These are phyloP conservation scores for Suillus paluster DNA, from an alignment of 768 basidiomycete genomes.

Conservation along the genomic window DNA sequence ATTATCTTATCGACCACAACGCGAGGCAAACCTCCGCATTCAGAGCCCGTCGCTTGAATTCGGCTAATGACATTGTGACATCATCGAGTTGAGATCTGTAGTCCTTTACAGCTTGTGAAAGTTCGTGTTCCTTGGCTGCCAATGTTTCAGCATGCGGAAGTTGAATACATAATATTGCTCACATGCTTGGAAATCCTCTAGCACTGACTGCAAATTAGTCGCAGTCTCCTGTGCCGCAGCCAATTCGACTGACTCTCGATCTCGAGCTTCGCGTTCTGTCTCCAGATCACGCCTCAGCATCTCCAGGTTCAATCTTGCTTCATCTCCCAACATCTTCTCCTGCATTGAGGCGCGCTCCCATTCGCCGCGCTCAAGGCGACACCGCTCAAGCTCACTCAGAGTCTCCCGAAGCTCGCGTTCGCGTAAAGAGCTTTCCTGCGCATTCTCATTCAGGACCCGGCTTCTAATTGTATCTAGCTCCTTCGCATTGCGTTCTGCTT, in stretches of 20 bases:
- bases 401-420: conserved; percentile 83
- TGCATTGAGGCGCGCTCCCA: conserved; percentile 64
- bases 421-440: conserved; percentile 70
- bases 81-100: conserved; percentile 75
- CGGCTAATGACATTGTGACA: conserved; percentile 78
- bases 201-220: conserved; percentile 85
- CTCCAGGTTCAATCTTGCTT: conserved; percentile 61
- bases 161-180: conserved; percentile 31
- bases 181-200: conserved; percentile 96
- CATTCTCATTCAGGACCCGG: conserved; percentile 65
- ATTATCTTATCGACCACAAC: background rate
- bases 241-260: conserved; percentile 58
- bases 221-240: conserved; percentile 75
- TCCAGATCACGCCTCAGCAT: conserved; percentile 67
- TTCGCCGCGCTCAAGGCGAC: conserved; percentile 80
- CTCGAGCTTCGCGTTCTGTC: conserved; percentile 61
- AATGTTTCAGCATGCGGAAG: background rate
- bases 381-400: conserved; percentile 85
- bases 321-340: conserved; percentile 77
- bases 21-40: conserved; percentile 73
- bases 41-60: conserved; percentile 86
- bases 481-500: conserved; percentile 67
- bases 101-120: conserved; percentile 83
- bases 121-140: conserved; percentile 87
- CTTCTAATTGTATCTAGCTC: conserved; percentile 74